phyloP scores from a whole-genome alignment of 2,329 filamentous ascomycete species.

The Pyrenophora tritici-repentis region DNA sequence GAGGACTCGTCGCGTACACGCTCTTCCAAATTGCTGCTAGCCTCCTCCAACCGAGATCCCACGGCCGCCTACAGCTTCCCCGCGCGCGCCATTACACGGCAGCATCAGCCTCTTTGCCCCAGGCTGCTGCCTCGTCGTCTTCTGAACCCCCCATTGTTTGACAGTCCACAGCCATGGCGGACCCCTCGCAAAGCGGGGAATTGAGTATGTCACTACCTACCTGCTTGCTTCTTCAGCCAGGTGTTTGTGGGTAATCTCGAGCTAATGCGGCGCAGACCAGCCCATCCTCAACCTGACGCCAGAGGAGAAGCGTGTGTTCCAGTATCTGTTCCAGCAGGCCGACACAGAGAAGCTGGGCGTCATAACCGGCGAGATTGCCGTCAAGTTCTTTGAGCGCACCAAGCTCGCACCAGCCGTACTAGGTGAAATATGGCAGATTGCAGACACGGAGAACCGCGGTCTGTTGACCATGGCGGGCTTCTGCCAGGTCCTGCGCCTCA shows the following conservation, averaged over 20 bases:
- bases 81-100: slow-evolving; percentile 37
- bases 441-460: slow-evolving; percentile 93
- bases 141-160: slow-evolving; percentile 24
- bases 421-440: slow-evolving; percentile 98
- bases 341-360: slow-evolving; percentile 91
- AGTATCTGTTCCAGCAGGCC: slow-evolving; percentile 89
- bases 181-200: slow-evolving; percentile 41
- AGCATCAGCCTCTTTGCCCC: slow-evolving; percentile 37
- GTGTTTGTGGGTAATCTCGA: slow-evolving; percentile 7
- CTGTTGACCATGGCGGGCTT: slow-evolving; percentile 92
- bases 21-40: slow-evolving; percentile 20
- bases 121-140: slow-evolving; percentile 23
- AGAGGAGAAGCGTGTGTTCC: slow-evolving; percentile 93
- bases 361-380: slow-evolving; percentile 92
- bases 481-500: slow-evolving; percentile 87
- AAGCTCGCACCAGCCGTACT: slow-evolving; percentile 82
- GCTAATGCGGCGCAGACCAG: slow-evolving; percentile 34
- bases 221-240: slow-evolving; percentile 3
- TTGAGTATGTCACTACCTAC: slow-evolving; percentile 36
- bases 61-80: slow-evolving; percentile 33
- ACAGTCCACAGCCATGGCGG: slow-evolving; percentile 42
- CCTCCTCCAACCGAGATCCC: slow-evolving; percentile 24
- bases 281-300: slow-evolving; percentile 80
- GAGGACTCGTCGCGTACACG: slow-evolving; percentile 3
- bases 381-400: slow-evolving; percentile 98